Evolutionary conservation across 2,329 filamentous ascomycete genomes (phyloP).

Genomic region (Exophiala sp.): DNA sequence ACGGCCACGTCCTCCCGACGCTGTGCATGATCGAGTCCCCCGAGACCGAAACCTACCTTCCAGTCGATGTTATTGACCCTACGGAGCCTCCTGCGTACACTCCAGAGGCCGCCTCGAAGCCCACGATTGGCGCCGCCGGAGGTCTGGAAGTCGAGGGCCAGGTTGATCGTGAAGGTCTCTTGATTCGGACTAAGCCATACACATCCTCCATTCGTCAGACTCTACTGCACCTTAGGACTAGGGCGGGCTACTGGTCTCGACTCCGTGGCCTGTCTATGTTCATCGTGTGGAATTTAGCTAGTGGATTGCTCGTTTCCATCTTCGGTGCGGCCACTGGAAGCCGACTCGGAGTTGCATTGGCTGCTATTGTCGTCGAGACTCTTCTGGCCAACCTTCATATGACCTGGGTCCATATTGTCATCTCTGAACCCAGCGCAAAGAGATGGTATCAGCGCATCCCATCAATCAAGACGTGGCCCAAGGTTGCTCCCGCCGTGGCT

Average conservation of each 20-base stretch:
- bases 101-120: slow-evolving; percentile 29
- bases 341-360: slow-evolving; percentile 44
- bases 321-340: slow-evolving; percentile 44
- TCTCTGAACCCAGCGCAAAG: slow-evolving; percentile 60
- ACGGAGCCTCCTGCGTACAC: slow-evolving; percentile 32
- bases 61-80: slow-evolving; percentile 41
- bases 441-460: slow-evolving; percentile 66
- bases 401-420: slow-evolving; percentile 80
- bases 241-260: slow-evolving; percentile 59
- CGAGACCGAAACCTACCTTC: slow-evolving; percentile 48
- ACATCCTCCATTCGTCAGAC: slow-evolving; percentile 56
- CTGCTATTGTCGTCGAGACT: slow-evolving; percentile 54
- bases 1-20: slow-evolving; percentile 54
- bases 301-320: slow-evolving; percentile 41
- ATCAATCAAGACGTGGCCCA: slow-evolving; percentile 58
- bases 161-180: slow-evolving; percentile 41
- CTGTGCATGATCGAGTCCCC: slow-evolving; percentile 60
- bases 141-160: slow-evolving; percentile 28
- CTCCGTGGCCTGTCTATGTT: slow-evolving; percentile 62
- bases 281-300: slow-evolving; percentile 44
- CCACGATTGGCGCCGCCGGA: slow-evolving; percentile 16
- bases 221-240: slow-evolving; percentile 55
- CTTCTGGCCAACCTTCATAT: slow-evolving; percentile 63
- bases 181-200: slow-evolving; percentile 52
- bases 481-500: slow-evolving; percentile 63